Base-by-base conservation (phyloP, 495 filamentous ascomycete species). In the Penicillium subrubescens region DNA sequence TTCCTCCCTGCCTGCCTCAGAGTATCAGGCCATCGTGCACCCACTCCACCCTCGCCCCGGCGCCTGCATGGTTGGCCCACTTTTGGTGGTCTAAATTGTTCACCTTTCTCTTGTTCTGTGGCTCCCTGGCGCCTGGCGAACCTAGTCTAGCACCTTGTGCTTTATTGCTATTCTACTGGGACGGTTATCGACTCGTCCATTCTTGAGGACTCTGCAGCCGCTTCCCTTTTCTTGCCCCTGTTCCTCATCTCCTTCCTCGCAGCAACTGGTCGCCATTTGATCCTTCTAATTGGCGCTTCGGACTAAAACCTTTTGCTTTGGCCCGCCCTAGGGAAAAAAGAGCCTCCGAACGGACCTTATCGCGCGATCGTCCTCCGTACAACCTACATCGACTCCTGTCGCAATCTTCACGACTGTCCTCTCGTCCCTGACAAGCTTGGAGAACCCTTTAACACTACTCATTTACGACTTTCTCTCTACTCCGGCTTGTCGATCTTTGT, bases 1-100 rank as follows among this genome's bases (percentile, higher is more conserved):
- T 63, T 57, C 62, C 44, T 61, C 71, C 70, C 67, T 70, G 59
- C 63, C 64, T 71, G 60, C 57, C 64, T 48, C 65, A 71, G 44
- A 54, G 63, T 70, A 65, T 79, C 75, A 79, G 75, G 70, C 73
- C 77, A 78, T 78, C 72, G 73, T 76, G 67, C 67, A 58, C 69
- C 67, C 62, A 71, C 64, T 71, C 73, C 71, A 76, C 72, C 66
- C 65, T 62, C 66, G 64, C 67, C 60, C 72, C 69, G 60, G 63
- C 73, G 62, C 70, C 73, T 73, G 75, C 69, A 76, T 77, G 69
- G 71, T 74, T 72, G 71, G 71, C 61, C 69, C 65, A 68, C 60
- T 46, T 56, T 74, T 68, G 64, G 27, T 62, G 35, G 41, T 60
- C 39, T 65, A 46, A 63, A 70, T 61, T 61, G 57, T 51, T 61